phyloP scores from a whole-genome alignment of 1,284 basidiomycete species.

The Cerioporus squamosus region DNA sequence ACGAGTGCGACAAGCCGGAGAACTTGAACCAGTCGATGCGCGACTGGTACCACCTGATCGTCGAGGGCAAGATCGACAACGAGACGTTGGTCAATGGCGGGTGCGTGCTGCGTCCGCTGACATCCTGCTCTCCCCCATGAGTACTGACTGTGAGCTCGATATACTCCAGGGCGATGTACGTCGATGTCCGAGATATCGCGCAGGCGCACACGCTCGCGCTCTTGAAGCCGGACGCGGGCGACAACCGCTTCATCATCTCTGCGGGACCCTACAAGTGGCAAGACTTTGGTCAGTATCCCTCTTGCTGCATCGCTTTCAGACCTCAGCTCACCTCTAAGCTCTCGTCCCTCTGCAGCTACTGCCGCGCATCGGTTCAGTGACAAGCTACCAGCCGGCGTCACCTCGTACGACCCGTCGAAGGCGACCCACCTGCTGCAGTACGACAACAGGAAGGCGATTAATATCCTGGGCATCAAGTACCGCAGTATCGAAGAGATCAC shows the following conservation, averaged over 20 bases:
- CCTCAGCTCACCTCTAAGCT: neutral
- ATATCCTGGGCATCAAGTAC: constrained; percentile 51
- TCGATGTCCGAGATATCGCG: constrained; percentile 69
- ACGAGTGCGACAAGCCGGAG: constrained; percentile 49
- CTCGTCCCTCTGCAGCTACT: constrained; percentile 9
- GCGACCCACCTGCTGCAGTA: constrained; percentile 37
- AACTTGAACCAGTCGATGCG: constrained; percentile 57
- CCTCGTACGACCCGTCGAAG: constrained; percentile 26
- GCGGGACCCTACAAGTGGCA: constrained; percentile 41
- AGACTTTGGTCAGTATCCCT: constrained; percentile 30
- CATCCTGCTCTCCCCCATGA: neutral
- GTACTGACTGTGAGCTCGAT: neutral
- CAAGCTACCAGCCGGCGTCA: constrained; percentile 27
- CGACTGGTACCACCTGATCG: constrained; percentile 38
- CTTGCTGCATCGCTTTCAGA: neutral
- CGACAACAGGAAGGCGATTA: constrained; percentile 43
- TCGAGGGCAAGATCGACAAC: constrained; percentile 29
- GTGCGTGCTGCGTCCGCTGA: constrained; percentile 12
- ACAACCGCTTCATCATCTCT: constrained; percentile 59
- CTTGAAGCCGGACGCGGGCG: constrained; percentile 56
- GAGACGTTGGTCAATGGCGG: constrained; percentile 22
- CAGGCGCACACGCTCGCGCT: constrained; percentile 61
- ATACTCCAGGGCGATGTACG: constrained; percentile 38
- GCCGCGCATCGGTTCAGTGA: constrained; percentile 19
- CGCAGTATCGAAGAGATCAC: constrained; percentile 46